Evolutionary conservation across 495 filamentous ascomycete genomes (phyloP), one percentile per base, ranked within the genome.

Genomic region (Venustampulla echinocandica): DNA sequence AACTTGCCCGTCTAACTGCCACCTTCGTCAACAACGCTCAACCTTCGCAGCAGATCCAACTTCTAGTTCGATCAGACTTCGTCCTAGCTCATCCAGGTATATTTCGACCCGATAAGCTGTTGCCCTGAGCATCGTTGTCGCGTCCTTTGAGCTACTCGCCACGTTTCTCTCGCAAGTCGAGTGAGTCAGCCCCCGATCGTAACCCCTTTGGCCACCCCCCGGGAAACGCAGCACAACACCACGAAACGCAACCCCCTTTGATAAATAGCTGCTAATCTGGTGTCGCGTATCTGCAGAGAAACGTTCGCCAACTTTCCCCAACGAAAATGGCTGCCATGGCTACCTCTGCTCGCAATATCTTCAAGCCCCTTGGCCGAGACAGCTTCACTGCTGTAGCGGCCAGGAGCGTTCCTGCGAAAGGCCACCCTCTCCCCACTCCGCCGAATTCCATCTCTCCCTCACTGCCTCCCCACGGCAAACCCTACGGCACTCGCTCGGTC

Each of bases 361-460:
- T 76, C 49, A 77, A 81, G 63, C 73, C 75, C 62, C 65, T 63
- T 69, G 53, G 53, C 44, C 50, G 44, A 59, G 57, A 59, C 57
- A 53, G 44, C 57, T 59, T 59, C 32, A 40, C 53, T 59, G 57
- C 41, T 53, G 53, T 56, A 56, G 57, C 33, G 42, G 57, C 57
- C 50, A 53, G 46, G 45, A 56, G 57, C 43, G 57, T 59, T 49
- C 53, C 57, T 54, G 40, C 59, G 48, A 64, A 70, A 70, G 69
- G 54, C 71, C 74, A 65, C 67, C 74, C 51, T 60, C 80, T 96
- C 55, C 90, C 83, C 41, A 97, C 90, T 66, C 90, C 90, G 58
- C 90, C 90, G 43, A 93, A 93, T 69, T 96, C 92, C 60, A 90
- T 96, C 63, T 96, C 90, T 28, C 92, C 90, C 23, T 81, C 78